Evolutionary conservation across 2,329 filamentous ascomycete genomes (phyloP).

Genomic region (Colletotrichum sojae): DNA sequence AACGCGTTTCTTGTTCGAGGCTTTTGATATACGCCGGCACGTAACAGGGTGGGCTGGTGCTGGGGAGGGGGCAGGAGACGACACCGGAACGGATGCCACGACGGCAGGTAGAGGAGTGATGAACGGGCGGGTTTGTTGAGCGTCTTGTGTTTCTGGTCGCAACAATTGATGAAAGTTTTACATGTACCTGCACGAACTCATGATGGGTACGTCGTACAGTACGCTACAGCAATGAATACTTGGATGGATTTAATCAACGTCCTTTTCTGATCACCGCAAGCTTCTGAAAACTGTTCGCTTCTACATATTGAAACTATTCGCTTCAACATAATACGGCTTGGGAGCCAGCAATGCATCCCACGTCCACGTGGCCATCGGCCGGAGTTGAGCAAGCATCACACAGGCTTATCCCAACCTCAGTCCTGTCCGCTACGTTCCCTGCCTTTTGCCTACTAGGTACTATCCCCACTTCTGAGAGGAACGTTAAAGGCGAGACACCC

Average conservation of each 20-base stretch:
- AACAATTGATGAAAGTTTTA: constrained; percentile 33
- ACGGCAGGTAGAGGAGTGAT: constrained; percentile 7
- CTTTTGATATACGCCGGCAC: constrained; percentile 14
- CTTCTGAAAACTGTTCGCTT: too few species aligned
- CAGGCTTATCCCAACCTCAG: background rate
- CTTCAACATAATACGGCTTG: too few species aligned
- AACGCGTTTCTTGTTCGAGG: constrained; percentile 26
- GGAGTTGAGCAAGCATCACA: background rate
- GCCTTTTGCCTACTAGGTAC: background rate
- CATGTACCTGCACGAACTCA: constrained; percentile 35
- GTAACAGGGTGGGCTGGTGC: constrained; percentile 19
- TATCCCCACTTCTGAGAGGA: background rate
- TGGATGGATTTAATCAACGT: constrained; percentile 8
- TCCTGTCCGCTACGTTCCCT: background rate
- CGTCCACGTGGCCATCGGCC: background rate
- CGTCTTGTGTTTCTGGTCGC: constrained; percentile 23
- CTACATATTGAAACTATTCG: too few species aligned
- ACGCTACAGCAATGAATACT: constrained; percentile 28
- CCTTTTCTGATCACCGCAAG: background rate
- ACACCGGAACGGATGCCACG: background rate
- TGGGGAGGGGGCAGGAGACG: background rate
- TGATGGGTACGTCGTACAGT: constrained; percentile 31
- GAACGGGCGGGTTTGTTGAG: constrained; percentile 31
- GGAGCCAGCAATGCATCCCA: too few species aligned
- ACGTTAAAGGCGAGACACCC: background rate